Percentiles rank a stretch among this genome's conserved stretches.
Conservation (phyloP, 805 yeast species). For the Ogataea allantospora region DNA sequence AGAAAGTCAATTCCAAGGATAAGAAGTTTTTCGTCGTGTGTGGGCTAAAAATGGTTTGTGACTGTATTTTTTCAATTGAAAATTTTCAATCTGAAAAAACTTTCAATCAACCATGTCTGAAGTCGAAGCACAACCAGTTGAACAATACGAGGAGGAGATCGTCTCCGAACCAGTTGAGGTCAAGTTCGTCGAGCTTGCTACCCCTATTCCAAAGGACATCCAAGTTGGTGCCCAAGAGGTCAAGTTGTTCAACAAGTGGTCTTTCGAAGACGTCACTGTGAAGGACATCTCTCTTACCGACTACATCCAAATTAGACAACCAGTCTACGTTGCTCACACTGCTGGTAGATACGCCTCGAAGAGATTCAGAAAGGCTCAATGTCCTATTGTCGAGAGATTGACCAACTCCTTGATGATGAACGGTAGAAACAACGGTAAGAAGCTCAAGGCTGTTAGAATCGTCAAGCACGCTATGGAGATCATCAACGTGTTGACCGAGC, state of each 20-base stretch:
- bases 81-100: constrained; percentile 17
- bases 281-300: constrained; percentile 98
- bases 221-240: constrained; percentile 94
- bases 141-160: constrained; percentile 56
- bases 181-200: constrained; percentile 82
- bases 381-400: constrained; percentile 98
- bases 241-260: constrained; percentile 99
- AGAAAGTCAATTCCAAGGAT: constrained; percentile 27
- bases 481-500: constrained; percentile 95
- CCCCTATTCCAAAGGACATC: constrained; percentile 95
- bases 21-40: constrained; percentile 19
- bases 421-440: constrained; percentile 99
- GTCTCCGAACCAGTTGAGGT: constrained; percentile 82
- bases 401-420: constrained; percentile 99
- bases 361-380: constrained; percentile 99
- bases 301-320: constrained; percentile 96
- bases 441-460: constrained; percentile 99
- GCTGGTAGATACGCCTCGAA: constrained; percentile 99
- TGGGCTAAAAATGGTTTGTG: constrained; percentile 7
- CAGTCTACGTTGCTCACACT: constrained; percentile 97
- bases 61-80: constrained; percentile 11
- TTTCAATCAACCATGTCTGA: constrained; percentile 60
- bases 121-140: constrained; percentile 68
- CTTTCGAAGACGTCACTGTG: constrained; percentile 95
- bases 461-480: constrained; percentile 99